phyloP scores from a whole-genome alignment of 129 eudicot species.

The Cynara cardunculus region DNA sequence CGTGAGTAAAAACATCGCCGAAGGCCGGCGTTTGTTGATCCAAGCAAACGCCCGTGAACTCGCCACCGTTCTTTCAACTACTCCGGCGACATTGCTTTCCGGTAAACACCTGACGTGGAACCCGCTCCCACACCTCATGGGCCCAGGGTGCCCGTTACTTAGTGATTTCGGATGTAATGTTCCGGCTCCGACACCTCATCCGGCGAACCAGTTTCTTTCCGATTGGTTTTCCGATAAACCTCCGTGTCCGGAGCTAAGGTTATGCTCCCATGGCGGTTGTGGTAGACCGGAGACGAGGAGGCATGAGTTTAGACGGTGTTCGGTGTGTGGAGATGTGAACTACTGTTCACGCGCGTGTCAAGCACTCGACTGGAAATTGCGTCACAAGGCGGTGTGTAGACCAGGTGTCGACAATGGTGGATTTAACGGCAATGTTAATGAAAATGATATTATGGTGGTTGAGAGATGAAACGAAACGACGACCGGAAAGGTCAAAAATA shows the following conservation, averaged over 20 bases:
- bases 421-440: background rate
- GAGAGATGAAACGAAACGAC: constrained; percentile 7
- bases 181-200: constrained; percentile 58
- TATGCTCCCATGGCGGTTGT: constrained; percentile 60
- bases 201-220: constrained; percentile 57
- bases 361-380: constrained; percentile 71
- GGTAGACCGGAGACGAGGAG: constrained; percentile 69
- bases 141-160: constrained; percentile 49
- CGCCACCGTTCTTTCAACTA: constrained; percentile 40
- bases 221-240: constrained; percentile 55
- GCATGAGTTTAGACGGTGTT: constrained; percentile 77
- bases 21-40: constrained; percentile 74
- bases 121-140: constrained; percentile 29
- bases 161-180: constrained; percentile 84
- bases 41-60: constrained; percentile 87
- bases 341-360: constrained; percentile 89
- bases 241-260: constrained; percentile 42
- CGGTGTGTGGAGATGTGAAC: constrained; percentile 74
- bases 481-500: background rate
- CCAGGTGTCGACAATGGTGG: constrained; percentile 28
- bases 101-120: constrained; percentile 48
- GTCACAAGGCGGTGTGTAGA: constrained; percentile 58
- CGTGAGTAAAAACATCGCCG: constrained; percentile 49
- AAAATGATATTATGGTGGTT: constrained; percentile 11
- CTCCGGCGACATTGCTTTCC: constrained; percentile 28